Evolutionary conservation across 1,284 basidiomycete genomes (phyloP).

Genomic region (Heterobasidion occidentale): DNA sequence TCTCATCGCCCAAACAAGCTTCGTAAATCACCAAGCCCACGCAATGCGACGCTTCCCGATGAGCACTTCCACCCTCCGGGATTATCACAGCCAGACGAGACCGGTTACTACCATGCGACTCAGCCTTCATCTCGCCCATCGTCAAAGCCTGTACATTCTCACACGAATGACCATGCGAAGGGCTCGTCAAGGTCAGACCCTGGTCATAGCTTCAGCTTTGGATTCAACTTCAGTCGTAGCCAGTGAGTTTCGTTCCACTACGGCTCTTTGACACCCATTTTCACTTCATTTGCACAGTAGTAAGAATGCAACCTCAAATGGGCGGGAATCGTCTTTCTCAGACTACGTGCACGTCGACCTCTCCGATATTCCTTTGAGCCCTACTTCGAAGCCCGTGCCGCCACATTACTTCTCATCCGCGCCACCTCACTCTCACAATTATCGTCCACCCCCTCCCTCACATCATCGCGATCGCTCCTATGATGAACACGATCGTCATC

Average conservation of each 20-base stretch:
- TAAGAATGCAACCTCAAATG: not conserved
- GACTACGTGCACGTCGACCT: slow-evolving; percentile 2
- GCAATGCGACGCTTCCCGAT: not conserved
- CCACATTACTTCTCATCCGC: not conserved
- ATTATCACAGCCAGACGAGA: not conserved
- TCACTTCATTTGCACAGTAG: not conserved
- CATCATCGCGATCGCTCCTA: not conserved
- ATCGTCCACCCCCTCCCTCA: not conserved
- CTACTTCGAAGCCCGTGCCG: not conserved
- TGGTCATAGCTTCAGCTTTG: not conserved
- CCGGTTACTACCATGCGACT: not conserved
- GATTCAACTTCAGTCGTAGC: not conserved
- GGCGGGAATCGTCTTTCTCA: not conserved
- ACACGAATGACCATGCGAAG: not conserved
- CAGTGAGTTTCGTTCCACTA: not conserved
- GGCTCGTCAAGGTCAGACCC: not conserved
- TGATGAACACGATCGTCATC: not conserved
- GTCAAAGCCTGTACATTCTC: not conserved
- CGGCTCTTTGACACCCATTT: not conserved
- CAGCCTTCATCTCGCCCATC: not conserved
- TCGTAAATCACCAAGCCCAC: not conserved
- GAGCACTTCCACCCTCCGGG: not conserved
- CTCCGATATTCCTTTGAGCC: not conserved
- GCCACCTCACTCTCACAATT: not conserved
- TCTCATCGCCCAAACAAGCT: not conserved